These are phyloP conservation scores for Linderniella brevidens DNA, from an alignment of 257 asterid genomes.

Conservation along the genomic window DNA sequence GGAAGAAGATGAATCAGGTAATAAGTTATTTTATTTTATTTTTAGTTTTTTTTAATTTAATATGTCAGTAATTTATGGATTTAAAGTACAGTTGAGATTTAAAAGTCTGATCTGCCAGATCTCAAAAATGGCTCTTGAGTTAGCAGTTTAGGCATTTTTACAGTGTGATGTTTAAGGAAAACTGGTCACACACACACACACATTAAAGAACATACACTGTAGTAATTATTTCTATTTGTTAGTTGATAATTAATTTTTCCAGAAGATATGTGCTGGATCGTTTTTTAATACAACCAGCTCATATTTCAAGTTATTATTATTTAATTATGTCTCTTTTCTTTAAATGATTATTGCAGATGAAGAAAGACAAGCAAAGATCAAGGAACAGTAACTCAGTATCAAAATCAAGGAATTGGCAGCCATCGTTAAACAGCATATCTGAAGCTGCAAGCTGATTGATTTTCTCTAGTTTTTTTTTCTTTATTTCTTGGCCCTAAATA, in stretches of 20 bases:
- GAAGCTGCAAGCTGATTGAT: conserved; percentile 47
- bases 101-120: too few relatives aligned
- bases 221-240: conserved; percentile 1
- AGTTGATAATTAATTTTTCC: conserved; percentile 13
- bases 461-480: neutral
- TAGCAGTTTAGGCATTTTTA: too few relatives aligned
- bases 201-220: neutral
- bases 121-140: too few relatives aligned
- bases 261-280: neutral
- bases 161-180: too few relatives aligned
- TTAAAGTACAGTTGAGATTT: too few relatives aligned
- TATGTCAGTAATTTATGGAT: too few relatives aligned
- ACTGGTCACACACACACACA: too few relatives aligned
- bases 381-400: conserved; percentile 23
- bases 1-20: conserved; percentile 17
- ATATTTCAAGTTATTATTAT: conserved; percentile 1
- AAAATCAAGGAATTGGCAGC: conserved; percentile 66
- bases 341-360: conserved; percentile 26
- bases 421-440: conserved; percentile 67
- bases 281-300: conserved; percentile 1
- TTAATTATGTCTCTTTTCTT: neutral
- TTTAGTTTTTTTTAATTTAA: neutral
- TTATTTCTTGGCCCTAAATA: neutral
- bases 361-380: conserved; percentile 43
- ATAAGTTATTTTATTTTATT: conserved; percentile 20